Evolutionary conservation across 1,284 basidiomycete genomes (phyloP), one percentile per base, ranked within the genome.

Genomic region (Ustilago curta): DNA sequence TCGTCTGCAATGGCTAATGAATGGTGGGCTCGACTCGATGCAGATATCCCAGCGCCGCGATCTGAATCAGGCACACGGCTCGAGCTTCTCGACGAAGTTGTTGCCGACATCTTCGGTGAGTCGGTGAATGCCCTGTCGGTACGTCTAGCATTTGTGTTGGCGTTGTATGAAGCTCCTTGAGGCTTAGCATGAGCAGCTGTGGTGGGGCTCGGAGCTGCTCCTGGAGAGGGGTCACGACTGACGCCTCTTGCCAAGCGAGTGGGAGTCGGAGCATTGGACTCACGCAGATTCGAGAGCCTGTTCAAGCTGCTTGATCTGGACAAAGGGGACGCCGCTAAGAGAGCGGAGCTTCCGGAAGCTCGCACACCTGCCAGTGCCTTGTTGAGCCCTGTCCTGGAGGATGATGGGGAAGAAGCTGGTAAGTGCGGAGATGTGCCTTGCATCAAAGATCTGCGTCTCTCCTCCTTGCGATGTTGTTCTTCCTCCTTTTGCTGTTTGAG

Each of bases 401-500:
- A 63, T n/a, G 70, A 55, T 6, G 62, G 59, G 14, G 70, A 56
- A 12, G 70, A 51, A 6, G 57, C 11, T 0, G 61, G 37, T 14
- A 44, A 45, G 27, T 68, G 57, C 2, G 65, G 61, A 23, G 70
- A 68, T 6, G 66, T 44, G 21, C 71, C 71, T 14, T 49, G 56
- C 49, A 75, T 75, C 48, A 76, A 40, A 21, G 74, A 66, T 21
- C 53, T 55, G 9, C 61, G 66, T 18, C 74, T 21, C 29, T 76
- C 70, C 23, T 76, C 60, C 37, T 70, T 76, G 44, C 70, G 65
- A 14, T 65, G 70, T 21, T 76, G 70, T 19, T 72, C 66, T 32
- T 76, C 74, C 39, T 76, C 74, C 42, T 63, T 60, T 23, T 72
- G 65, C 45, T 76, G 70, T 39, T 76, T 76, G 44, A 76, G 70